Evolutionary conservation across 768 basidiomycete species (phyloP).

Genomic region (Lentinula sp.): DNA sequence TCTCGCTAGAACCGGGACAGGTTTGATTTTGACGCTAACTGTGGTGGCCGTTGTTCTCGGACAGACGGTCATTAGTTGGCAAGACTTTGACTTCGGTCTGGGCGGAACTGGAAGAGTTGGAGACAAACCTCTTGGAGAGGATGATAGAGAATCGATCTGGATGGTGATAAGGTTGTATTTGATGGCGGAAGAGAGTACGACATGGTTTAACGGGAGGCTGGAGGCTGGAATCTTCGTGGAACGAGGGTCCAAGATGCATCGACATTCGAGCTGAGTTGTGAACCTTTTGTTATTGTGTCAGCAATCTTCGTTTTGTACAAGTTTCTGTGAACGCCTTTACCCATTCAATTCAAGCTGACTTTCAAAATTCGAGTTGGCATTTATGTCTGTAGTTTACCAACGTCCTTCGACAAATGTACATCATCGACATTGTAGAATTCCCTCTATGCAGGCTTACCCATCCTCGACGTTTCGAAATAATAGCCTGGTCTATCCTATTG

Average conservation of each 20-base stretch:
- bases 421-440: too few relatives aligned
- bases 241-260: too few relatives aligned
- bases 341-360: too few relatives aligned
- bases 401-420: too few relatives aligned
- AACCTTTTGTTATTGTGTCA: not conserved
- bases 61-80: slow-evolving; percentile 29
- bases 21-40: slow-evolving; percentile 7
- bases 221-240: not conserved
- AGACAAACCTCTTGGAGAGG: not conserved
- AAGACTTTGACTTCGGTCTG: slow-evolving; percentile 19
- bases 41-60: slow-evolving; percentile 21
- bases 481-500: too few relatives aligned
- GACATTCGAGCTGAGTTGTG: not conserved
- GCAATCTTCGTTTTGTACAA: not conserved
- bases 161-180: not conserved
- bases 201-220: not conserved
- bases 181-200: not conserved
- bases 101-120: not conserved
- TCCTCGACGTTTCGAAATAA: too few relatives aligned
- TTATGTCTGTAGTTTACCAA: not conserved
- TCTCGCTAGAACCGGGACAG: not conserved
- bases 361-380: not conserved
- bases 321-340: not conserved
- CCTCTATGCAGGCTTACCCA: too few relatives aligned
- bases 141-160: slow-evolving; percentile 2